These are phyloP conservation scores for Rhizopogon parksii DNA, from an alignment of 1,284 basidiomycete genomes.

Conservation along the genomic window DNA sequence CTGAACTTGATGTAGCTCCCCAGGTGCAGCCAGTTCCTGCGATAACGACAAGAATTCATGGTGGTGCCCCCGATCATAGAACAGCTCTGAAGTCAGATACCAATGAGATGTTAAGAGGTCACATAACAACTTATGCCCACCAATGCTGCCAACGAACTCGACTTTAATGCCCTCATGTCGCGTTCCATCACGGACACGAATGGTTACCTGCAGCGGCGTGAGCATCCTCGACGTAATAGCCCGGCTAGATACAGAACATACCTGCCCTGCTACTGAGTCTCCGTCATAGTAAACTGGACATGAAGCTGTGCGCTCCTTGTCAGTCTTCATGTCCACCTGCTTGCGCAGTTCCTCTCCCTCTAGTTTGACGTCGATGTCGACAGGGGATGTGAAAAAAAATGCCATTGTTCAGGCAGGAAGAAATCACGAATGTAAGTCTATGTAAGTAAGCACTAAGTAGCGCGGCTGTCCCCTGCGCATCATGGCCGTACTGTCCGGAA, in stretches of 20 bases:
- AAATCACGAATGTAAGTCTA: neutral
- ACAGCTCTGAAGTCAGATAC: slow-evolving; percentile 60
- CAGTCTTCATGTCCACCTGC: slow-evolving; percentile 65
- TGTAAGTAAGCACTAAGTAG: too few relatives aligned
- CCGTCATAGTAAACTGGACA: slow-evolving; percentile 96
- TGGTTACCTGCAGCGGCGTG: slow-evolving; percentile 55
- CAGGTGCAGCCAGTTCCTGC: slow-evolving; percentile 90
- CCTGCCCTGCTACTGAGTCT: slow-evolving; percentile 83
- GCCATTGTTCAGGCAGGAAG: slow-evolving; percentile 49
- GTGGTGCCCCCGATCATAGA: slow-evolving; percentile 96
- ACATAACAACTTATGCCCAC: slow-evolving; percentile 37
- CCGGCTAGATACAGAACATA: slow-evolving; percentile 32
- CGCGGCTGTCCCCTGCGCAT: too few relatives aligned
- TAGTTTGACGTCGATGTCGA: slow-evolving; percentile 88
- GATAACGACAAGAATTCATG: slow-evolving; percentile 96
- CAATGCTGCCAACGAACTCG: slow-evolving; percentile 95
- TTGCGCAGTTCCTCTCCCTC: slow-evolving; percentile 84
- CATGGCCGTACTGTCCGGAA: too few relatives aligned
- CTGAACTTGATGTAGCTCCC: slow-evolving; percentile 92
- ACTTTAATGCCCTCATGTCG: slow-evolving; percentile 98
- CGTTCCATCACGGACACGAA: slow-evolving; percentile 92
- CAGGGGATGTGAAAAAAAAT: slow-evolving; percentile 87
- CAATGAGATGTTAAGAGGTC: neutral
- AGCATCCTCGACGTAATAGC: neutral
- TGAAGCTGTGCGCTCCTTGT: slow-evolving; percentile 75